Evolutionary conservation across 768 basidiomycete species (phyloP).

Genomic region (Lactarius evosmus): DNA sequence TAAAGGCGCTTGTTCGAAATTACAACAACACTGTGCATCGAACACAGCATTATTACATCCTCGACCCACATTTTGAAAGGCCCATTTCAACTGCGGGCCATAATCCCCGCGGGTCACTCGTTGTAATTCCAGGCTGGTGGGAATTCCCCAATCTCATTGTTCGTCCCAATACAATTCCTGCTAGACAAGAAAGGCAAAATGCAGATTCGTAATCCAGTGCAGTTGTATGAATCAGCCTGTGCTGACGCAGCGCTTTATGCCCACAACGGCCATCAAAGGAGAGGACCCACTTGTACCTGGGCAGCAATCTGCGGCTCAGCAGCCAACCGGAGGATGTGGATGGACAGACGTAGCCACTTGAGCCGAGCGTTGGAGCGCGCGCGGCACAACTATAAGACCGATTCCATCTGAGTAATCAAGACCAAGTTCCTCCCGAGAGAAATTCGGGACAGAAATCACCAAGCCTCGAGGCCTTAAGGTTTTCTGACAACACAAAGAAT

Average conservation of each 20-base stretch:
- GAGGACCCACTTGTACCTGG: neutral
- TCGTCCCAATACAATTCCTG: neutral
- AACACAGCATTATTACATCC: conserved; percentile 17
- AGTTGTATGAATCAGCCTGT: conserved; percentile 16
- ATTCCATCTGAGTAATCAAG: neutral
- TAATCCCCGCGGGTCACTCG: neutral
- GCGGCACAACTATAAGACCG: neutral
- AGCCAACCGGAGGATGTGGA: neutral
- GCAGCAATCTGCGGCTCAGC: neutral
- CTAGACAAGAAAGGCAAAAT: neutral
- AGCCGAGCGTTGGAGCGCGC: neutral
- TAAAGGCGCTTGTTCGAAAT: neutral
- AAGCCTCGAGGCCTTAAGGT: conserved; percentile 1
- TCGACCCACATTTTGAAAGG: neutral
- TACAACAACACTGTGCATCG: no score
- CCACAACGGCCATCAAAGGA: conserved; percentile 9
- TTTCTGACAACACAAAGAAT: neutral
- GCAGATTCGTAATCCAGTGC: conserved; percentile 5
- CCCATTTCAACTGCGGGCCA: neutral
- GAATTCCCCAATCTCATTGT: neutral
- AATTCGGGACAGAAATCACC: conserved; percentile 9
- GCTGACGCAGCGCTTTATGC: neutral
- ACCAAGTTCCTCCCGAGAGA: conserved; percentile 10
- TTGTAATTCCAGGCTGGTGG: no score
- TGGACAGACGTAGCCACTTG: neutral